Evolutionary conservation across 2,329 filamentous ascomycete species (phyloP).

Genomic region (Xylariales sp.): DNA sequence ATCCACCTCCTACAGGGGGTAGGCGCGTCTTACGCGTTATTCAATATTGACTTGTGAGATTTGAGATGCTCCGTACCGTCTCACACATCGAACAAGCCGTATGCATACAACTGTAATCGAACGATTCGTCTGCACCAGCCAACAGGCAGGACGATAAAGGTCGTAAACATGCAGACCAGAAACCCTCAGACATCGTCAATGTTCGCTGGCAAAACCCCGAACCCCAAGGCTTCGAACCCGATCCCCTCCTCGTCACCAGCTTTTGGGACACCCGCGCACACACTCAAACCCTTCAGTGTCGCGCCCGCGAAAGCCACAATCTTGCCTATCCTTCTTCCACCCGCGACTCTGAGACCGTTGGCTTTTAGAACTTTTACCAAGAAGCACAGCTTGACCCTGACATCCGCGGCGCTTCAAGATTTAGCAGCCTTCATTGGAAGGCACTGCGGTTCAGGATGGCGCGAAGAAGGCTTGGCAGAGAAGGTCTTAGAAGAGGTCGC

Average conservation of each 20-base stretch:
- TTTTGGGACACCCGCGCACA: slow-evolving; percentile 81
- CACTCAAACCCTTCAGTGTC: slow-evolving; percentile 60
- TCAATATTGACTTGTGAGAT: background rate
- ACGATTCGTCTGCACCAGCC: background rate
- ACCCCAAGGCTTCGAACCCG: slow-evolving; percentile 44
- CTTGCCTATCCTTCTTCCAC: slow-evolving; percentile 83
- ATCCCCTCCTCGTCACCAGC: slow-evolving; percentile 86
- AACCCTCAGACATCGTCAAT: slow-evolving; percentile 29
- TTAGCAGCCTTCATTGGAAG: slow-evolving; percentile 87
- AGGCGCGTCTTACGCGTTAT: slow-evolving; percentile 6
- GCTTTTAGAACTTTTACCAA: slow-evolving; percentile 96
- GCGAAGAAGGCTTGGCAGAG: slow-evolving; percentile 90
- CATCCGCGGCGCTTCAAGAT: slow-evolving; percentile 77
- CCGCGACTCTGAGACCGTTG: slow-evolving; percentile 78
- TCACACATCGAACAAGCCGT: background rate
- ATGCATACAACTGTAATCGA: background rate
- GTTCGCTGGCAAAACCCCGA: slow-evolving; percentile 32
- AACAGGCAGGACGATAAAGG: too few relatives aligned
- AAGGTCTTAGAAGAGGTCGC: slow-evolving; percentile 88
- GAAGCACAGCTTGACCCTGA: slow-evolving; percentile 91
- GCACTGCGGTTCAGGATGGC: slow-evolving; percentile 93
- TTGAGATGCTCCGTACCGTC: too few relatives aligned
- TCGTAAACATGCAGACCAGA: slow-evolving; percentile 24
- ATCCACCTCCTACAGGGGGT: background rate
- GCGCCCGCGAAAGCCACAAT: slow-evolving; percentile 56